Percentiles rank a stretch among this genome's conserved stretches.
Conservation (phyloP, 768 basidiomycete genomes). For the Leccinum variicolor region DNA sequence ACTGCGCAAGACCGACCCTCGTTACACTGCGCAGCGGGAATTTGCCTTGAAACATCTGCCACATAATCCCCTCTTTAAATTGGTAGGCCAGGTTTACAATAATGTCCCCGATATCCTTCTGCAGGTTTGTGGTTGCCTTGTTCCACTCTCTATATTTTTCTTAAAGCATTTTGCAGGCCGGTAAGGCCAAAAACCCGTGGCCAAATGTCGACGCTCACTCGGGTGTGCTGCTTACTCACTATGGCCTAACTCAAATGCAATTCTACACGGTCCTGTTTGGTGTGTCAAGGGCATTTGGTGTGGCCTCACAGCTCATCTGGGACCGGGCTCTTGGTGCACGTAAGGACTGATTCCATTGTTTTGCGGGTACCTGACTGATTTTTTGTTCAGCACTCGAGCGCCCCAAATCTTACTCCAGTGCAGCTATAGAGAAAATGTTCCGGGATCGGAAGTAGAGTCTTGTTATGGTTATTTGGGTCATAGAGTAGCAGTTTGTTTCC, state of each 20-base stretch:
- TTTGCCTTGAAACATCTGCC: constrained; percentile 86
- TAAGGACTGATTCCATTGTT: constrained; percentile 38
- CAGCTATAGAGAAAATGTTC: constrained; percentile 78
- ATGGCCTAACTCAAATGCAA: constrained; percentile 86
- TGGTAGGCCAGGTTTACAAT: constrained; percentile 85
- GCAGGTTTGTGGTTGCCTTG: constrained; percentile 44
- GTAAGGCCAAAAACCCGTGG: constrained; percentile 93
- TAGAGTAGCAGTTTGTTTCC: neutral
- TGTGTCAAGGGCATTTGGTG: constrained; percentile 92
- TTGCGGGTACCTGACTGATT: neutral
- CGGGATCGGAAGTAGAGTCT: constrained; percentile 31
- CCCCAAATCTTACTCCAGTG: constrained; percentile 88
- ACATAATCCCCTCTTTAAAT: constrained; percentile 88
- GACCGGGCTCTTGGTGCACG: constrained; percentile 90
- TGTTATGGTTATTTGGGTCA: neutral
- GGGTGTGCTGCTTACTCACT: constrained; percentile 81
- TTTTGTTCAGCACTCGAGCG: constrained; percentile 69
- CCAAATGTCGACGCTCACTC: constrained; percentile 99
- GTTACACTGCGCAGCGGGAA: constrained; percentile 87
- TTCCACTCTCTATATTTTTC: neutral
- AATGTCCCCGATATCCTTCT: constrained; percentile 89
- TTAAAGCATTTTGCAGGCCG: constrained; percentile 47
- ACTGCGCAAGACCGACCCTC: constrained; percentile 87
- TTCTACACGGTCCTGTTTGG: constrained; percentile 98
- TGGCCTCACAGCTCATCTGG: constrained; percentile 88